phyloP scores from a whole-genome alignment of 306 rosid species.

The Geum urbanum region DNA sequence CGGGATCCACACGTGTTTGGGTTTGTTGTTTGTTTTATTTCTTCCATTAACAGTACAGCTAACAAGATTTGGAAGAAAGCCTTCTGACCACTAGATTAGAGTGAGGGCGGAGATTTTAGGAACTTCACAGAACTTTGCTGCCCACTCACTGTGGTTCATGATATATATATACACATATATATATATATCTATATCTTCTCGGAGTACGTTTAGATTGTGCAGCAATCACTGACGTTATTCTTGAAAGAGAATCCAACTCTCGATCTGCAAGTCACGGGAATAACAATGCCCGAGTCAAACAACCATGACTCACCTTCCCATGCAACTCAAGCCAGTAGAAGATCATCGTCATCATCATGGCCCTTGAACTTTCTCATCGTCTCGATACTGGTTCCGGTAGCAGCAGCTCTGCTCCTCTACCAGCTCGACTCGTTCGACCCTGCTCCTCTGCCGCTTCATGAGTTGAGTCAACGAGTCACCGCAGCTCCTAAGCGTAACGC shows the following conservation, averaged over 20 bases:
- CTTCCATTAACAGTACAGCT: too few species aligned
- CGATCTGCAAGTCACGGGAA: not conserved
- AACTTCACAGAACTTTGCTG: too few species aligned
- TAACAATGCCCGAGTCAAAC: conserved; percentile 20
- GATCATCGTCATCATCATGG: conserved; percentile 7
- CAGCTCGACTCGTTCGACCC: conserved; percentile 4
- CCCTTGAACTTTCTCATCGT: not conserved
- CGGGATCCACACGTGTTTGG: too few species aligned
- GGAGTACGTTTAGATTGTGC: too few species aligned
- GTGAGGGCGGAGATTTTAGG: too few species aligned
- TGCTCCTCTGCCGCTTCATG: not conserved
- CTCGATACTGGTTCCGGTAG: conserved; percentile 14
- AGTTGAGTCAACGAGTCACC: not conserved
- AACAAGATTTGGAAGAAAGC: too few species aligned
- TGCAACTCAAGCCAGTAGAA: not conserved
- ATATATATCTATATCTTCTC: not conserved
- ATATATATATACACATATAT: too few species aligned
- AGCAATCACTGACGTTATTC: too few species aligned
- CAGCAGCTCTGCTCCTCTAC: conserved; percentile 17
- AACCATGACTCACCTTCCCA: not conserved
- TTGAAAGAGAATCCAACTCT: too few species aligned
- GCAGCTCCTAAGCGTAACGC: conserved; percentile 29
- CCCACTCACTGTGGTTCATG: too few species aligned
- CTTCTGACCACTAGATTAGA: too few species aligned
- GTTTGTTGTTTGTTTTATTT: too few species aligned